These are phyloP conservation scores for Myxozyma vanderwaltii DNA, from an alignment of 805 yeast species.

Conservation along the genomic window DNA sequence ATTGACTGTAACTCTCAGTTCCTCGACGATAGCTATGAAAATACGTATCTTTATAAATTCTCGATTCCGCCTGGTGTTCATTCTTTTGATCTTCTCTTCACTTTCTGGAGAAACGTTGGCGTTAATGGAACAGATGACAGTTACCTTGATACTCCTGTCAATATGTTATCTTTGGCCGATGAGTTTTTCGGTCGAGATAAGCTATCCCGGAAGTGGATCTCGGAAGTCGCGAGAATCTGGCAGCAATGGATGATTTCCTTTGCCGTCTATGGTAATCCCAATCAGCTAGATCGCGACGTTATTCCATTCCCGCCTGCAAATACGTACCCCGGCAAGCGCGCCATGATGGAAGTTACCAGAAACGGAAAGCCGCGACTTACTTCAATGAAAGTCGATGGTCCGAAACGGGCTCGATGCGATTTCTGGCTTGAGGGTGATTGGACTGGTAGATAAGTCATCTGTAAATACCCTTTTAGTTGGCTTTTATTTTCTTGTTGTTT, in stretches of 20 bases:
- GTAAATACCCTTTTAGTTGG: too few relatives aligned
- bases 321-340: slow-evolving; percentile 1
- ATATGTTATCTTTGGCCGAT: neutral
- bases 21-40: slow-evolving; percentile 13
- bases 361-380: neutral
- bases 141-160: neutral
- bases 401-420: slow-evolving; percentile 12
- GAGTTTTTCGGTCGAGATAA: neutral
- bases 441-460: slow-evolving; percentile 19
- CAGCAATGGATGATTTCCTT: slow-evolving; percentile 27
- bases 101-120: slow-evolving; percentile 23
- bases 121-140: neutral
- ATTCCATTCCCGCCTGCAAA: slow-evolving; percentile 13
- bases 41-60: slow-evolving; percentile 19
- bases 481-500: too few relatives aligned
- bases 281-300: slow-evolving; percentile 2
- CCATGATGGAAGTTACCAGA: slow-evolving; percentile 22
- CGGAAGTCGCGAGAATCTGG: slow-evolving; percentile 17
- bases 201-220: neutral
- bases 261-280: slow-evolving; percentile 29
- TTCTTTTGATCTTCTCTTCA: slow-evolving; percentile 20
- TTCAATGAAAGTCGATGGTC: slow-evolving; percentile 14
- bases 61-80: slow-evolving; percentile 31
- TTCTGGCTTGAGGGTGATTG: slow-evolving; percentile 30
- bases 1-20: slow-evolving; percentile 21